Evolutionary conservation across 2,329 filamentous ascomycete genomes (phyloP).

Genomic region (Cladosporium austrohemisphaericum): DNA sequence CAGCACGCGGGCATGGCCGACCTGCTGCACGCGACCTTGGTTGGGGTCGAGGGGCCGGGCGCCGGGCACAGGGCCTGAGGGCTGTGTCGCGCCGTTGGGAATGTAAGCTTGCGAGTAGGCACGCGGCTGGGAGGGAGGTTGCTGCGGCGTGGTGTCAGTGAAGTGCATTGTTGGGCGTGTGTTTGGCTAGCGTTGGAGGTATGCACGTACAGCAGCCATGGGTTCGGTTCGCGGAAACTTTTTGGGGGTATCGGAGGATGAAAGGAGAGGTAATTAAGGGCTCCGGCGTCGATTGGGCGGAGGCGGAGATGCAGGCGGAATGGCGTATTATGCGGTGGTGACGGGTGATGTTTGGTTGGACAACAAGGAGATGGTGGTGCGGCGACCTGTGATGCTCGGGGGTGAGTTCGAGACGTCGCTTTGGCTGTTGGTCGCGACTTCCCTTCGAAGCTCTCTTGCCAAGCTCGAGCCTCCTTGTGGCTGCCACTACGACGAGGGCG

Average conservation of each 20-base stretch:
- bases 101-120: slow-evolving; percentile 48
- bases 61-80: slow-evolving; percentile 36
- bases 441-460: not conserved
- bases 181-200: not conserved
- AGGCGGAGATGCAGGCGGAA: not conserved
- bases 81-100: slow-evolving; percentile 41
- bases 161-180: not conserved
- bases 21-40: slow-evolving; percentile 50
- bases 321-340: not conserved
- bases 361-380: slow-evolving; percentile 12
- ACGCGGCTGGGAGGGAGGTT: slow-evolving; percentile 50
- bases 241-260: slow-evolving; percentile 4
- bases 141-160: slow-evolving; percentile 32
- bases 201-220: slow-evolving; percentile 14
- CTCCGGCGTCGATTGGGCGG: not conserved
- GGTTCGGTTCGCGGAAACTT: slow-evolving; percentile 11
- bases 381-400: slow-evolving; percentile 6
- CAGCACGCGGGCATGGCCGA: slow-evolving; percentile 47
- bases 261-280: not conserved
- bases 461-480: slow-evolving; percentile 6
- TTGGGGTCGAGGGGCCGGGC: slow-evolving; percentile 49
- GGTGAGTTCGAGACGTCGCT: slow-evolving; percentile 3
- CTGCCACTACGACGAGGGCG: too few relatives aligned
- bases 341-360: not conserved
- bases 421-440: slow-evolving; percentile 2